These are phyloP conservation scores for Sophora flavescens DNA, from an alignment of 306 rosid species.

Conservation along the genomic window DNA sequence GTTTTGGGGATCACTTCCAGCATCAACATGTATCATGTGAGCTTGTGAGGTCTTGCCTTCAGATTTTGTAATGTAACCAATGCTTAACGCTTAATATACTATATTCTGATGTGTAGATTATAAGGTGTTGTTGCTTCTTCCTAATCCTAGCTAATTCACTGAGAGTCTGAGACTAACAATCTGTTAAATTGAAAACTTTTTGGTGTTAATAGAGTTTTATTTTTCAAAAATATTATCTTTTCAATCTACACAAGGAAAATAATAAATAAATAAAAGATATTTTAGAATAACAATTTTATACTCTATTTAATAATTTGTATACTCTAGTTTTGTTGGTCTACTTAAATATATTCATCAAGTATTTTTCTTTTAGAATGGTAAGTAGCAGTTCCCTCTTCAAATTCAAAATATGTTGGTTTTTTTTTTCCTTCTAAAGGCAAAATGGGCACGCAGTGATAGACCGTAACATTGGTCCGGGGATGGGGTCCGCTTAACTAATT, in stretches of 20 bases:
- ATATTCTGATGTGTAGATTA: not conserved
- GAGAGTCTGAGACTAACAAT: too few species aligned
- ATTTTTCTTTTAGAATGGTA: not conserved
- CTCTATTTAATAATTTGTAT: too few species aligned
- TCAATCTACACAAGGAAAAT: too few species aligned
- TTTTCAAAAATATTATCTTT: too few species aligned
- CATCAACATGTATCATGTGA: conserved; percentile 49
- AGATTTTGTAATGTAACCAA: conserved; percentile 12
- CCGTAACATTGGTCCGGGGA: not conserved
- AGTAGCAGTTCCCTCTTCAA: not conserved
- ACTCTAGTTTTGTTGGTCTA: not conserved
- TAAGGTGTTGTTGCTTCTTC: not conserved
- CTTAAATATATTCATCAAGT: not conserved
- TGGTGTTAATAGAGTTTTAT: too few species aligned
- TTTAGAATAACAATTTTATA: too few species aligned
- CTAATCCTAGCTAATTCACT: not conserved
- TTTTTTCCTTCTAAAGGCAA: not conserved
- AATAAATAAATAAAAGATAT: too few species aligned
- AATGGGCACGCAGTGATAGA: not conserved
- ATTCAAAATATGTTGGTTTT: not conserved
- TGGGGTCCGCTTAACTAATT: not conserved
- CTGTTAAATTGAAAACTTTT: too few species aligned
- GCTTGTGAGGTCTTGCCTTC: conserved; percentile 39
- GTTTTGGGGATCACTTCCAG: conserved; percentile 39
- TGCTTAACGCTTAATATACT: conserved; percentile 4